Conservation (phyloP, 306 rosid species). For the Prunus mira region DNA sequence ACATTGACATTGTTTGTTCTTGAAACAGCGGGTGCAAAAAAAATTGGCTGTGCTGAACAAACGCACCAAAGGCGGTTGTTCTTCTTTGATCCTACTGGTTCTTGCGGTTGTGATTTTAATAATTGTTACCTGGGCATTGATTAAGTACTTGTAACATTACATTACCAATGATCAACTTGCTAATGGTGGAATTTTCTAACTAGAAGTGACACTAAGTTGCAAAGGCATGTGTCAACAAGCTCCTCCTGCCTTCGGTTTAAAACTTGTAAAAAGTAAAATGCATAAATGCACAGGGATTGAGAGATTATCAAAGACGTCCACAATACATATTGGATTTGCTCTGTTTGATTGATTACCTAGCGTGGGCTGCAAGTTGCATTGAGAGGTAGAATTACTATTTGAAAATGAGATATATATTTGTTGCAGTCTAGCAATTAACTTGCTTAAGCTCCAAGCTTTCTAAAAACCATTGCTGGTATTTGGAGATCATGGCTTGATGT, state of each 20-base stretch:
- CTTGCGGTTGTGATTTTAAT: conserved; percentile 21
- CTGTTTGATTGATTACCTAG: too few species aligned
- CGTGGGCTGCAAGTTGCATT: too few species aligned
- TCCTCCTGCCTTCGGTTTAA: too few species aligned
- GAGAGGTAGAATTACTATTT: not conserved
- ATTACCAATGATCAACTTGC: not conserved
- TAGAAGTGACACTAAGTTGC: not conserved
- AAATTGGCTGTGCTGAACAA: conserved; percentile 30
- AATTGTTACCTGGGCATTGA: conserved; percentile 18
- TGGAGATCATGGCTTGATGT: too few species aligned
- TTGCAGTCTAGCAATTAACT: not conserved
- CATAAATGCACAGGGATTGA: too few species aligned
- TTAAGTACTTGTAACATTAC: conserved; percentile 21
- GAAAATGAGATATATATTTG: not conserved
- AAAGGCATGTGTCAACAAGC: too few species aligned
- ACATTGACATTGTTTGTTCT: not conserved
- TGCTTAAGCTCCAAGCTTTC: not conserved
- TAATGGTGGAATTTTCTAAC: not conserved
- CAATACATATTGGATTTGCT: not conserved
- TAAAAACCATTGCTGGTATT: too few species aligned
- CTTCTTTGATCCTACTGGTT: conserved; percentile 29
- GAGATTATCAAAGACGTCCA: not conserved
- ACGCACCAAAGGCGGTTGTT: conserved; percentile 36
- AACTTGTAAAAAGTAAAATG: too few species aligned
- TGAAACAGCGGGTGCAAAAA: conserved; percentile 36